Evolutionary conservation across 2,329 filamentous ascomycete species (phyloP), one percentile per base, ranked within the genome.

Genomic region (Trichoderma harzianum): DNA sequence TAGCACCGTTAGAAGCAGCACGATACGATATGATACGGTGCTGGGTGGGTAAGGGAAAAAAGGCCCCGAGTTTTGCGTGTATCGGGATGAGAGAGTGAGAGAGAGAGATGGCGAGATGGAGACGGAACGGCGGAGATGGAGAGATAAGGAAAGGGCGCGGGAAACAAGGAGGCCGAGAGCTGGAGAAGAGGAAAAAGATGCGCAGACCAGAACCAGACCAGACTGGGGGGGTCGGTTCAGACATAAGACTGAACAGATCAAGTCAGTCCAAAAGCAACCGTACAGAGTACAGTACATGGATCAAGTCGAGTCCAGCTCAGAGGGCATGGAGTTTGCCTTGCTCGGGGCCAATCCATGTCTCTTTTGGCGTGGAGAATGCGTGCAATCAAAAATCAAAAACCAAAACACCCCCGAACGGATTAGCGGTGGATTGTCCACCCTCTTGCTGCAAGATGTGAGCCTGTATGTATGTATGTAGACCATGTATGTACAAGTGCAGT

Each of bases 351-450:
- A 30, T 32, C 64, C 64, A 30, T 58, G 51, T 57, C 64, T 39
- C 30, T 26, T 34, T 64, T 64, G 28, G 55, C 55, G 55, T 61
- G 66, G 66, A 69, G 66, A 36, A 62, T 61, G 66, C 66, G 64
- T 67, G 47, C 64, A 67, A 67, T 58, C 43, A 66, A 68, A 60
- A 36, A n/a, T 8, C 43, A 51, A 51, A 39, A 43, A n/a, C 16
- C 16, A 51, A 21, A 51, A 53, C 21, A 24, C 47, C 65, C 53
- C 65, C 39, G 34, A 68, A 68, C 24, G 65, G 55, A 68, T 68
- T 68, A 60, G 65, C 47, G 63, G 43, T 66, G 63, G 36, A 55
- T 55, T 53, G 47, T 53, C 21, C n/a, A 24, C 47, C 47, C 47
- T 53, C 47, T 53, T 24, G 28, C 47, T 53, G 47, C 47, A 66